Percentiles rank a stretch among this genome's conserved stretches.
phyloP scores from a whole-genome alignment of 805 yeast genomes.

The Candida sithepensis region DNA sequence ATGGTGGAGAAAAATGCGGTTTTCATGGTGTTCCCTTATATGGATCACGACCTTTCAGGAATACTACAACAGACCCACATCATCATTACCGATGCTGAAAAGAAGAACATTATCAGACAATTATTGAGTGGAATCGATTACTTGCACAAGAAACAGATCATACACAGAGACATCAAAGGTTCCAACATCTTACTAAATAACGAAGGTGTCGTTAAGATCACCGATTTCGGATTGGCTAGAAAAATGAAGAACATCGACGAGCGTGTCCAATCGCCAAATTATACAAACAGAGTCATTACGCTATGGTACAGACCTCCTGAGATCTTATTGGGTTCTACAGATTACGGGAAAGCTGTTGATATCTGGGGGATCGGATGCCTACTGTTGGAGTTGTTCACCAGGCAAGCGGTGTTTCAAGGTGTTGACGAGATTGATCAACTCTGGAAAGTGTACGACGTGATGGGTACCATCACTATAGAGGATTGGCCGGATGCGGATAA shows the following conservation, averaged over 20 bases:
- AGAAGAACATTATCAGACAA: slow-evolving; percentile 64
- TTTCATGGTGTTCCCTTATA: slow-evolving; percentile 89
- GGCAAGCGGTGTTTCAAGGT: slow-evolving; percentile 80
- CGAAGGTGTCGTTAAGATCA: slow-evolving; percentile 62
- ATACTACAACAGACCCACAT: slow-evolving; percentile 74
- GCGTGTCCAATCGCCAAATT: slow-evolving; percentile 60
- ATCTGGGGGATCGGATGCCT: slow-evolving; percentile 97
- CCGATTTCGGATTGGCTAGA: slow-evolving; percentile 82
- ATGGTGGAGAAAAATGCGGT: slow-evolving; percentile 76
- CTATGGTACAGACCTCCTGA: slow-evolving; percentile 98
- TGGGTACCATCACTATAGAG: slow-evolving; percentile 80
- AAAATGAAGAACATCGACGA: slow-evolving; percentile 56
- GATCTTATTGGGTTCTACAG: slow-evolving; percentile 82
- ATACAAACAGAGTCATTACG: slow-evolving; percentile 93
- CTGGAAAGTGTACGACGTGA: slow-evolving; percentile 65
- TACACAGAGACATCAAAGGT: slow-evolving; percentile 81
- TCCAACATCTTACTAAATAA: slow-evolving; percentile 68
- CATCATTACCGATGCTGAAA: slow-evolving; percentile 54
- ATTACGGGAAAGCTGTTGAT: slow-evolving; percentile 87
- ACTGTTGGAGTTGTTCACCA: slow-evolving; percentile 73
- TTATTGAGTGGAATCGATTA: slow-evolving; percentile 66
- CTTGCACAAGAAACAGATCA: slow-evolving; percentile 62
- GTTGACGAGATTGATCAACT: slow-evolving; percentile 84
- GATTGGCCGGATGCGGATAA: slow-evolving; percentile 77
- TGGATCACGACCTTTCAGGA: slow-evolving; percentile 92